Base-by-base conservation (phyloP, 768 basidiomycete species). In the Chiua virens region DNA sequence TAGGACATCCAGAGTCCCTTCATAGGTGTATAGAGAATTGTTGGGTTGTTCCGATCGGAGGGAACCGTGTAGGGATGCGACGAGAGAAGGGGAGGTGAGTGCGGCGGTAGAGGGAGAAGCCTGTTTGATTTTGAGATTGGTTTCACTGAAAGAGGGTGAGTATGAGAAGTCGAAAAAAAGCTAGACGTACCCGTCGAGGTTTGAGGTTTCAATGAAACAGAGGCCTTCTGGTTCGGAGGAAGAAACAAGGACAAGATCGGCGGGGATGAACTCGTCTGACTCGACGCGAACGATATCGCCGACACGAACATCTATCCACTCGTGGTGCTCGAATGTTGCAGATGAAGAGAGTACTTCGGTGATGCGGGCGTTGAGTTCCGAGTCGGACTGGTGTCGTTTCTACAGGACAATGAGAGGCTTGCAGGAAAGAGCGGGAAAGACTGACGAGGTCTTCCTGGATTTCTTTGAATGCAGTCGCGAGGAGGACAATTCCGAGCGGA, bases 91-190 rank as follows among this genome's bases (percentile, higher is more conserved):
- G 3, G 90, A 82, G 6, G 86, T 92, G 38, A 98, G 78, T 6
- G 78, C 62, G 0, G 89, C 73, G 1, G 94, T 98, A 30, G 91
- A 83, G 1, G 89, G 75, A 3, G 89, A 89, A 0, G 91, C 91
- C 71, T 99, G 94, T 65, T 99, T 99, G 71, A 99, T 98, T 75
- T 98, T 99, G 59, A 99, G 79, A 64, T 98, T 98, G 5, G 97
- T 99, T 74, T 98, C 97, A 22, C 93, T 93, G 59, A 1, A 11
- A 11, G 21, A 15, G 41, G 1, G 8, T 49, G 27, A 60, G 53
- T 43, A 1, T 15, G 28, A 32, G 42, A 1, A 22, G 17, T 3
- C 2, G 1, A 14, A 4, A 3, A 0, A 51, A 17, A 28, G n/a
- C 5, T 8, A 34, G 15, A 58, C 73, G 58, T 76, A 95, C 93